Conservation (phyloP, 129 eudicot genomes). For the Cynara cardunculus region DNA sequence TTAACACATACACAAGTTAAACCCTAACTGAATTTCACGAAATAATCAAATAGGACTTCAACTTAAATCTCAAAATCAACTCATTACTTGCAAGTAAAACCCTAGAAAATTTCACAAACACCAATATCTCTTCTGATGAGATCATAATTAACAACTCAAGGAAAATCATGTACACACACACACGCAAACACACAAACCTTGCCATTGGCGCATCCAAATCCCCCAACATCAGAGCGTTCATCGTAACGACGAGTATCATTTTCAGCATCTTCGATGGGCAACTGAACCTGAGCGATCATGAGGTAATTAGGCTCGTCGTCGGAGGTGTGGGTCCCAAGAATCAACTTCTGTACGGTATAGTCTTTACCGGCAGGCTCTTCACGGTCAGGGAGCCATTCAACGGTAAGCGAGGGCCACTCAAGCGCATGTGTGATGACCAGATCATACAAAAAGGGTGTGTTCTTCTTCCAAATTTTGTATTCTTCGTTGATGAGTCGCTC, state of each 20-base stretch:
- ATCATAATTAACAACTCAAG: not conserved
- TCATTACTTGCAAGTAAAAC: not conserved
- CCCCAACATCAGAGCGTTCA: constrained; percentile 44
- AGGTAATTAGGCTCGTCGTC: constrained; percentile 62
- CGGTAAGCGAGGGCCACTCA: constrained; percentile 75
- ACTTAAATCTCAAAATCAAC: not conserved
- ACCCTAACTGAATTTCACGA: not conserved
- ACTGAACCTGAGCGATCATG: constrained; percentile 62
- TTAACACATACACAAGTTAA: not conserved
- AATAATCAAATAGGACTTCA: not conserved
- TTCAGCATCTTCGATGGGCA: constrained; percentile 60
- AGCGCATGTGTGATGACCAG: constrained; percentile 60
- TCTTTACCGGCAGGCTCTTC: constrained; percentile 63
- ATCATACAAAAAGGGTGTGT: constrained; percentile 65
- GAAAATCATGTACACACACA: not conserved
- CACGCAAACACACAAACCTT: constrained; percentile 29
- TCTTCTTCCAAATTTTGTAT: constrained; percentile 78
- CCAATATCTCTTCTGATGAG: not conserved
- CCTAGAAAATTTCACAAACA: not conserved
- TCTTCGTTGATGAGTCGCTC: constrained; percentile 66
- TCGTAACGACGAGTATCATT: constrained; percentile 55
- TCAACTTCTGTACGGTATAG: constrained; percentile 61
- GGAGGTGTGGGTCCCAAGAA: constrained; percentile 63
- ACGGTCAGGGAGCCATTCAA: constrained; percentile 66
- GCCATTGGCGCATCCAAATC: constrained; percentile 55